phyloP scores from a whole-genome alignment of 2,329 filamentous ascomycete genomes.

The Neocatenulostroma microsporum region DNA sequence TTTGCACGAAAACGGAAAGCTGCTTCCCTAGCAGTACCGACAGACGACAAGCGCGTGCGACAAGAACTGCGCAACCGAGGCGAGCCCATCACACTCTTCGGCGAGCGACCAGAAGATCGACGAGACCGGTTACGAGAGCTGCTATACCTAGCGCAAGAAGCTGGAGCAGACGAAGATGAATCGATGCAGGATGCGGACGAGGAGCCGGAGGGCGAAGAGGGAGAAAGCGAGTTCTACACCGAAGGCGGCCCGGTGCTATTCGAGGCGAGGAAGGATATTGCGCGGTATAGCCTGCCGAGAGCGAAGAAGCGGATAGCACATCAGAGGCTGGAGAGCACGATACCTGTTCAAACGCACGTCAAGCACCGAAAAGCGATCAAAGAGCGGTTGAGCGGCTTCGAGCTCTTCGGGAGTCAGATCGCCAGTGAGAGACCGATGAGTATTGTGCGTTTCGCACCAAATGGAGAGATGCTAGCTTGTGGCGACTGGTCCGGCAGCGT shows the following conservation, averaged over 20 bases:
- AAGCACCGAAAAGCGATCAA: slow-evolving; percentile 87
- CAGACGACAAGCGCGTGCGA: slow-evolving; percentile 82
- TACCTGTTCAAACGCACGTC: slow-evolving; percentile 81
- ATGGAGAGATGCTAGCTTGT: slow-evolving; percentile 72
- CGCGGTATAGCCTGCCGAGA: slow-evolving; percentile 72
- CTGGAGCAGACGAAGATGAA: slow-evolving; percentile 42
- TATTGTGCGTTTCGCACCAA: slow-evolving; percentile 84
- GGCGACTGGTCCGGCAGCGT: slow-evolving; percentile 92
- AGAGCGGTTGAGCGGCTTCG: slow-evolving; percentile 71
- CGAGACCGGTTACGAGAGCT: slow-evolving; percentile 79
- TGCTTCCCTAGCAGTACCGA: slow-evolving; percentile 83
- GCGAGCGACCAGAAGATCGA: slow-evolving; percentile 76
- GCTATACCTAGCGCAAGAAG: slow-evolving; percentile 59
- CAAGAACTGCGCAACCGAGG: slow-evolving; percentile 72
- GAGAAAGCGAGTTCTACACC: slow-evolving; percentile 93
- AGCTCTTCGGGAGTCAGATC: slow-evolving; percentile 88
- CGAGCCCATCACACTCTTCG: slow-evolving; percentile 92
- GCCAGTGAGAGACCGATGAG: slow-evolving; percentile 85
- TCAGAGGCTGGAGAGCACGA: slow-evolving; percentile 72
- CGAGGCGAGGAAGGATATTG: slow-evolving; percentile 68
- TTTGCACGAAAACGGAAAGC: slow-evolving; percentile 87
- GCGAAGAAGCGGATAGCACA: slow-evolving; percentile 68
- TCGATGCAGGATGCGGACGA: slow-evolving; percentile 51
- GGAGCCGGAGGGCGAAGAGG: slow-evolving; percentile 50
- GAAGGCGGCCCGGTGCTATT: slow-evolving; percentile 67